These are phyloP conservation scores for Zizania palustris DNA, from an alignment of 202 grass and related monocot genomes.

Conservation along the genomic window DNA sequence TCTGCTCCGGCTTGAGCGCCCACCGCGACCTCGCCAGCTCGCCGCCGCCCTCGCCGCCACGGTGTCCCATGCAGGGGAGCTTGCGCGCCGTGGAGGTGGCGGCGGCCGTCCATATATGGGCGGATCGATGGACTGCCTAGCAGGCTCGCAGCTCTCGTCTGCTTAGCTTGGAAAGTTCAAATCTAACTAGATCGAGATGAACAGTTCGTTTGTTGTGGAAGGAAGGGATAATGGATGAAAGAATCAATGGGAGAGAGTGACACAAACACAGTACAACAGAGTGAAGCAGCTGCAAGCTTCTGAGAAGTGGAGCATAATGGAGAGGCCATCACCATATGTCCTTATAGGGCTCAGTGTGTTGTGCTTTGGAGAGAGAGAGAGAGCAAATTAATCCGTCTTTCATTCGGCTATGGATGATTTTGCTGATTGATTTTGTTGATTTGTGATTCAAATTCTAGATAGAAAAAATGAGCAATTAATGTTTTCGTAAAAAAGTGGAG, in stretches of 20 bases:
- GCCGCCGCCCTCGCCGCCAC: not conserved
- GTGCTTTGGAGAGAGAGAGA: not conserved
- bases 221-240: constrained; percentile 39
- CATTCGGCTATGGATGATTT: constrained; percentile 26
- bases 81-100: constrained; percentile 19
- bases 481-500: no score
- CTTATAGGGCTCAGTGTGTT: constrained; percentile 37
- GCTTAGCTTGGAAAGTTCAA: constrained; percentile 26
- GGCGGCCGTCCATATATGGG: constrained; percentile 42
- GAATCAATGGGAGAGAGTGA: constrained; percentile 35
- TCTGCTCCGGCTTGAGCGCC: constrained; percentile 70
- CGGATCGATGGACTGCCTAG: not conserved
- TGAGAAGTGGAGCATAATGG: constrained; percentile 27
- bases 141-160: not conserved
- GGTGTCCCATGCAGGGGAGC: not conserved
- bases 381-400: constrained; percentile 4
- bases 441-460: no score
- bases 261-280: not conserved
- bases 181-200: constrained; percentile 2
- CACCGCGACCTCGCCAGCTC: constrained; percentile 56
- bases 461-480: no score
- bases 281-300: constrained; percentile 14
- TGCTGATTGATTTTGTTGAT: no score
- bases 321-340: not conserved
- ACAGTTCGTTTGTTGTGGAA: constrained; percentile 31